These are phyloP conservation scores for Rhynchospora breviuscula DNA, from an alignment of 176 grass and related monocot genomes.

Conservation along the genomic window DNA sequence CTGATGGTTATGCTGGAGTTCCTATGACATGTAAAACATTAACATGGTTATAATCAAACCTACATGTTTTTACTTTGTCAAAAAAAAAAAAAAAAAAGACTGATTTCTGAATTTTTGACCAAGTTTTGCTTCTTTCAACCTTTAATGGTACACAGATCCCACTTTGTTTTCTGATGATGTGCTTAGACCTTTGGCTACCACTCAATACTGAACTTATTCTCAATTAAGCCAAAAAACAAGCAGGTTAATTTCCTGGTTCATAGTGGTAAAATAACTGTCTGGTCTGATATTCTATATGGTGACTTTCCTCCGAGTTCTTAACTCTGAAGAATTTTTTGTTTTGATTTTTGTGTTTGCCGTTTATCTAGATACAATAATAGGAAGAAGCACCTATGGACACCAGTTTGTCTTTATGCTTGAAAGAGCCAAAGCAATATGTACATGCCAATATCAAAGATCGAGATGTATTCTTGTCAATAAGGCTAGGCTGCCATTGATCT, in stretches of 20 bases:
- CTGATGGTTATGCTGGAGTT: too few relatives aligned
- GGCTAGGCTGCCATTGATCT: too few relatives aligned
- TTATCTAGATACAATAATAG: slow-evolving; percentile 24
- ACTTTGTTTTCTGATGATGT: not conserved
- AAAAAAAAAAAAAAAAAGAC: too few relatives aligned
- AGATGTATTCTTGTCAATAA: too few relatives aligned
- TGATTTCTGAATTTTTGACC: not conserved
- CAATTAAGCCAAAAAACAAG: not conserved
- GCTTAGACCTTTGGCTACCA: not conserved
- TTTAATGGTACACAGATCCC: not conserved
- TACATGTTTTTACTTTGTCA: too few relatives aligned
- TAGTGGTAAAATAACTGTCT: not conserved
- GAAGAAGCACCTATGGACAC: too few relatives aligned
- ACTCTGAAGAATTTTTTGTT: not conserved
- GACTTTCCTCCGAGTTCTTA: slow-evolving; percentile 1
- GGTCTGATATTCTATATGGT: not conserved
- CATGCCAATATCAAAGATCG: too few relatives aligned
- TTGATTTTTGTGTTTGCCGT: slow-evolving; percentile 22
- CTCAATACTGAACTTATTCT: not conserved
- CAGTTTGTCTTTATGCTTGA: too few relatives aligned
- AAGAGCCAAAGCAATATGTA: too few relatives aligned
- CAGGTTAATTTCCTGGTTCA: not conserved
- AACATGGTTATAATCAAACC: too few relatives aligned
- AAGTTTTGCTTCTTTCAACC: not conserved
- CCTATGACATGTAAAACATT: too few relatives aligned